phyloP scores from a whole-genome alignment of 352 stramenopile genomes.

The Phytopythium aichiense region DNA sequence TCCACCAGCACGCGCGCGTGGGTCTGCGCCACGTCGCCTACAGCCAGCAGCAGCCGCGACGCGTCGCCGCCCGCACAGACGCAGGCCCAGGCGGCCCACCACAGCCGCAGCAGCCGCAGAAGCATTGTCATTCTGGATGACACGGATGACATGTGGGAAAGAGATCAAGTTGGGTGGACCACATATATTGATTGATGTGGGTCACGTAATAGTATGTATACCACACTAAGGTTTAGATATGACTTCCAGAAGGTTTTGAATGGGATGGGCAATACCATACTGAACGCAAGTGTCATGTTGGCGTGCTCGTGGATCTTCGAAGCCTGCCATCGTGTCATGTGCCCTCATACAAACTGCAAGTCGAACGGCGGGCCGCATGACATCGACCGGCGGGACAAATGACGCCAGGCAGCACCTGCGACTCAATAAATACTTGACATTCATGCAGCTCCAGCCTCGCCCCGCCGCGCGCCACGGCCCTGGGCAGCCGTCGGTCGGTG shows the following conservation, averaged over 20 bases:
- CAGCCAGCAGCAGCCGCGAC: constrained; percentile 31
- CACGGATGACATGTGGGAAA: too few relatives aligned
- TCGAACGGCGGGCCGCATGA: neutral
- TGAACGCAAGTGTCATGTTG: neutral
- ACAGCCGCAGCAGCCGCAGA: neutral
- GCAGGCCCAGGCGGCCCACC: neutral
- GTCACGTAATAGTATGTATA: too few relatives aligned
- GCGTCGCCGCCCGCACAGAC: neutral
- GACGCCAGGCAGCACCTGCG: neutral
- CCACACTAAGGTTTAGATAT: too few relatives aligned
- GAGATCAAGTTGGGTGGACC: too few relatives aligned
- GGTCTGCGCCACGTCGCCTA: constrained; percentile 44
- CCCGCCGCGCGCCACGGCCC: neutral
- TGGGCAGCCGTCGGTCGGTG: neutral
- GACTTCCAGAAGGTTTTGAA: too few relatives aligned
- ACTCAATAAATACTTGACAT: constrained; percentile 6
- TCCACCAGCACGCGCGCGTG: constrained; percentile 51
- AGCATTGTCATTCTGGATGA: too few relatives aligned
- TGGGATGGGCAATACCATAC: neutral
- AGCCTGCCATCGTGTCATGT: neutral
- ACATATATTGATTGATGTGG: too few relatives aligned
- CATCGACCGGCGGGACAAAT: neutral
- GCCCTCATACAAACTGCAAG: neutral
- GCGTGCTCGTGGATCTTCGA: neutral
- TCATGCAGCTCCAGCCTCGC: neutral